Evolutionary conservation across 352 stramenopile genomes (phyloP).

Genomic region (Globisporangium solare): DNA sequence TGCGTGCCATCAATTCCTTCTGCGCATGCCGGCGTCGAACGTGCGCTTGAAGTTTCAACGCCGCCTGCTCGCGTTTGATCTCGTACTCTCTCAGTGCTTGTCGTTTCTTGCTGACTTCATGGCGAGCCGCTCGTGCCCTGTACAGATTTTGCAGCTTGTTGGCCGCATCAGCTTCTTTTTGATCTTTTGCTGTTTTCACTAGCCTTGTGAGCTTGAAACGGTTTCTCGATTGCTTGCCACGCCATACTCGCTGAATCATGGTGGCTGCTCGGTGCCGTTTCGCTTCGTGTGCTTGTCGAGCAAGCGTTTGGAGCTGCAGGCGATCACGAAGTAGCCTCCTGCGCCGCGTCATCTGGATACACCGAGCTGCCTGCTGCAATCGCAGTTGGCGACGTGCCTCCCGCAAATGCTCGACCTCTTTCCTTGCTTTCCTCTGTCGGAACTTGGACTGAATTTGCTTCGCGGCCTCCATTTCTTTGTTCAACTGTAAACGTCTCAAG

Average conservation of each 20-base stretch:
- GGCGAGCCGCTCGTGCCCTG: constrained; percentile 40
- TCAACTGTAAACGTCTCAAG: constrained; percentile 36
- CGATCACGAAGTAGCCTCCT: constrained; percentile 32
- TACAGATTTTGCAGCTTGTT: constrained; percentile 58
- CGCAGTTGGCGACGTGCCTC: constrained; percentile 15
- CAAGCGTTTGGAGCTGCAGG: constrained; percentile 17
- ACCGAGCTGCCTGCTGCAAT: constrained; percentile 21
- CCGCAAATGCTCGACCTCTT: constrained; percentile 12
- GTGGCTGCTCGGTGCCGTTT: constrained; percentile 23
- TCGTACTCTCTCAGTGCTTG: constrained; percentile 28
- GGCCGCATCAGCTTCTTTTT: constrained; percentile 38
- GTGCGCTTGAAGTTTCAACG: constrained; percentile 33
- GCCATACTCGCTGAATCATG: constrained; percentile 76
- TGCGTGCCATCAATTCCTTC: constrained; percentile 26
- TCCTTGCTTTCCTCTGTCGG: constrained; percentile 23
- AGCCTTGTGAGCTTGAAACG: constrained; percentile 21
- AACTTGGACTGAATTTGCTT: constrained; percentile 49
- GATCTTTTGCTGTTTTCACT: constrained; percentile 26
- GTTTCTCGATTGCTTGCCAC: constrained; percentile 40
- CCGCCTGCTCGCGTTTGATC: constrained; percentile 35
- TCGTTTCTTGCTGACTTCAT: constrained; percentile 27
- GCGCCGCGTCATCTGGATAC: constrained; percentile 43
- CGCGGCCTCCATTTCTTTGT: constrained; percentile 57
- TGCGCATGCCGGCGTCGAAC: constrained; percentile 33
- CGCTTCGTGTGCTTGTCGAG: constrained; percentile 9